Percentiles rank a stretch among this genome's conserved stretches.
These are phyloP conservation scores for Alternaria sp. DNA, from an alignment of 2,329 filamentous ascomycete species.

Conservation along the genomic window DNA sequence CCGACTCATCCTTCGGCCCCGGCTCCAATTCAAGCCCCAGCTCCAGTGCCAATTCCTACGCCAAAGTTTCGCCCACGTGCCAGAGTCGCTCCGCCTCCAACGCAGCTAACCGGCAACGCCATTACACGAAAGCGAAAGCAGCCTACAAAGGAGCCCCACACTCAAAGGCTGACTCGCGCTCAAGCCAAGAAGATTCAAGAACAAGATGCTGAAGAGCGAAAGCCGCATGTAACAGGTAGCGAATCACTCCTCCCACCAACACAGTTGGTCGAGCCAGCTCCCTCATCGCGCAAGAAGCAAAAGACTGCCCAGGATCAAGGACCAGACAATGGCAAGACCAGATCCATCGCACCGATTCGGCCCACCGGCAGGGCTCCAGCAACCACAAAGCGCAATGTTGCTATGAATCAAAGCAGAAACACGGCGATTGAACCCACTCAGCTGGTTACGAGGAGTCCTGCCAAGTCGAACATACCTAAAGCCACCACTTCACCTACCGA, in stretches of 20 bases:
- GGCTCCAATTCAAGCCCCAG: neutral
- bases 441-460: neutral
- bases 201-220: neutral
- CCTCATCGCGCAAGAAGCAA: conserved; percentile 4
- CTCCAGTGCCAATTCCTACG: neutral
- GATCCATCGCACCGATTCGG: neutral
- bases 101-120: conserved; percentile 4
- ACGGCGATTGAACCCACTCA: neutral
- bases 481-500: neutral
- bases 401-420: neutral
- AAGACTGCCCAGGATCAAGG: neutral
- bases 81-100: neutral
- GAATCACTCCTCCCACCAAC: neutral
- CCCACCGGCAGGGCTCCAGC: neutral
- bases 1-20: neutral
- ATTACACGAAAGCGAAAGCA: conserved; percentile 10
- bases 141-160: neutral
- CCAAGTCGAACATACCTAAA: neutral
- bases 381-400: neutral
- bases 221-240: neutral
- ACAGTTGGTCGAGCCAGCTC: conserved; percentile 34
- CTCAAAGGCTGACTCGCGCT: conserved; percentile 14
- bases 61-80: neutral
- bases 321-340: neutral
- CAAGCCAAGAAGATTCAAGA: conserved; percentile 12